Conservation (phyloP, 2,329 filamentous ascomycete genomes). For the Botrytis tulipae region DNA sequence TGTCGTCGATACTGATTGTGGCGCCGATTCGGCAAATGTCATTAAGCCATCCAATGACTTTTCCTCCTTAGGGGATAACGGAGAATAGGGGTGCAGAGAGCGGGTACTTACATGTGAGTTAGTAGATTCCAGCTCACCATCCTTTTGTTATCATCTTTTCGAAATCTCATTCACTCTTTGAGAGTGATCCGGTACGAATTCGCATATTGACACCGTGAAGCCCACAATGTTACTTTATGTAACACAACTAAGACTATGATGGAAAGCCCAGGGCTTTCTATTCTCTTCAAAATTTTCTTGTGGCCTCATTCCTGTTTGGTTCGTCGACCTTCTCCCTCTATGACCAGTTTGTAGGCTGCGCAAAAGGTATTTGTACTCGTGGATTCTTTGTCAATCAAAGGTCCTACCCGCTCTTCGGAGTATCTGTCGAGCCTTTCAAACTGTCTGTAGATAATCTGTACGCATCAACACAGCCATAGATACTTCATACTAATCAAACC, state of each 20-base stretch:
- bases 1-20: neutral
- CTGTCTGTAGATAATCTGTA: neutral
- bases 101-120: neutral
- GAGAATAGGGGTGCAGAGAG: neutral
- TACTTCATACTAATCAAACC: accelerated
- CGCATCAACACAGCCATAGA: neutral
- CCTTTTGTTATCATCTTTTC: neutral
- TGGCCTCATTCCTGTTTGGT: accelerated
- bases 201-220: too few relatives aligned
- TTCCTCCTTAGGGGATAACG: accelerated
- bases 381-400: neutral
- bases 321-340: accelerated
- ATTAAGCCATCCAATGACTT: too few relatives aligned
- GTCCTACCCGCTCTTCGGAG: neutral
- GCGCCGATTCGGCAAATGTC: too few relatives aligned
- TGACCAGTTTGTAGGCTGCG: neutral
- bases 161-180: neutral
- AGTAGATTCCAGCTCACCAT: accelerated
- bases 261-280: neutral
- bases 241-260: accelerated
- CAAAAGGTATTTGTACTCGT: neutral
- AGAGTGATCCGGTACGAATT: too few relatives aligned
- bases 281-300: accelerated
- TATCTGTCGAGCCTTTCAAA: too few relatives aligned
- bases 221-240: neutral